Evolutionary conservation across 2,329 filamentous ascomycete genomes (phyloP), one percentile per base, ranked within the genome.

Genomic region (Trichophyton equinum): DNA sequence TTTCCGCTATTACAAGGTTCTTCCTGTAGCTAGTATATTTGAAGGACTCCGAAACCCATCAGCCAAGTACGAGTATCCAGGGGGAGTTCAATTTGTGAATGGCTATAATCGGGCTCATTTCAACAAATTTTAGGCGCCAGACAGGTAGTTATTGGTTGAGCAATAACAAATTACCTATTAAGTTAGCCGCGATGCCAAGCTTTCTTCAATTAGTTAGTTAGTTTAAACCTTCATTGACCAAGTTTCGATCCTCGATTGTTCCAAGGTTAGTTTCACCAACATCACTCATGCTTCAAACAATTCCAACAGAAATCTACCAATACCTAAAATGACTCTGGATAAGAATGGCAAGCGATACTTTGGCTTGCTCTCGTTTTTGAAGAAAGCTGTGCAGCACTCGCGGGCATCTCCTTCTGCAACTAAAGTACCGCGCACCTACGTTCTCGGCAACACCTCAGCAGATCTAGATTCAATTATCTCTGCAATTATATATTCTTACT

Each of bases 391-490:
- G 20, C 68, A 69, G 42, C 58, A 66, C 4, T 69, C 73, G 57
- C 67, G 66, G 18, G 65, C 65, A 51, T 72, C 69, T 60, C 66
- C 9, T 65, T 66, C 15, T 33, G 62, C 6, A 61, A 67, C 6
- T 4, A 51, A 65, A 61, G 36, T 1, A 66, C 72, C 38, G 46
- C 68, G 13, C 20, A 68, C 75, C 25, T 74, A 76, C 61, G 75
- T 78, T 20, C 66, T 76, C 42, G 76, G 74, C 22, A 77, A 78
- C 59, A 71, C 73, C 13, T 75, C 75, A n/a, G 73, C 73, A 68
- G 83, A 86, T 68, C 78, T 86, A 60, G 83, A 86, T 72, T 85
- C 83, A 30, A 81, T 85, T 68, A 79, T 82, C 61, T 81, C 79
- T 61, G 81, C 82, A 6, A 74, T 86, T 40, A 69, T 84, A n/a